Evolutionary conservation across 164 flowering plant genomes (phyloP).

Genomic region (Vitis vinifera): ASM3070453v1 NC_081815.1:17882501-17883000

Average conservation of each 20-base stretch:
- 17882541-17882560: conserved; percentile 58
- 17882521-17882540: conserved; percentile 61
- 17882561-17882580: conserved; percentile 60
- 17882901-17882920: no score
- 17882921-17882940: no score
- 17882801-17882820: no score
- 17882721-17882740: conserved; percentile 96
- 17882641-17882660: no score
- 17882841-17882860: no score
- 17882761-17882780: conserved; percentile 83
- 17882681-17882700: conserved; percentile 90
- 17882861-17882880: no score
- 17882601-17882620: conserved; percentile 3
- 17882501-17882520: conserved; percentile 60
- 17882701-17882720: conserved; percentile 96
- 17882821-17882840: no score
- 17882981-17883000: no score
- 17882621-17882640: not conserved
- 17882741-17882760: conserved; percentile 98
- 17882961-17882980: no score
- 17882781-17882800: conserved; percentile 71
- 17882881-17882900: no score
- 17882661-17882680: not conserved
- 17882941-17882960: no score
- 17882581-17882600: conserved; percentile 97